Conservation (phyloP, 805 yeast species). For the Candida ficus region DNA sequence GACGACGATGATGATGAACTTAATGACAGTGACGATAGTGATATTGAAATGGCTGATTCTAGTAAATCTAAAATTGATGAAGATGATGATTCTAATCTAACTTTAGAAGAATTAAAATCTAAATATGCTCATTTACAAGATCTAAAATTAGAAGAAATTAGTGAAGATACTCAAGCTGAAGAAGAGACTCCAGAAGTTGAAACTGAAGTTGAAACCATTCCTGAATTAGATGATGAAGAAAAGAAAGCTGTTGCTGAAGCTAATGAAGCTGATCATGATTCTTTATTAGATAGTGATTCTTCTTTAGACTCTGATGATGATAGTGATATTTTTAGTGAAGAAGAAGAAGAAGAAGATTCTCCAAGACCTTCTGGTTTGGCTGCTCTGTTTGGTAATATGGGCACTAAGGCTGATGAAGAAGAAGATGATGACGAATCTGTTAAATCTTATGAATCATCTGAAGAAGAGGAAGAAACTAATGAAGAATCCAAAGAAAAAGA, state of each 20-base stretch:
- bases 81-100: conserved; percentile 23
- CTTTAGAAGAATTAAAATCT: conserved; percentile 25
- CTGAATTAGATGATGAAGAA: conserved; percentile 18
- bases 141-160: conserved; percentile 24
- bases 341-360: conserved; percentile 15
- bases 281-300: conserved; percentile 24
- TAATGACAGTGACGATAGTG: conserved; percentile 27
- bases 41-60: conserved; percentile 16
- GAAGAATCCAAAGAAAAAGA: conserved; percentile 15
- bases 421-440: conserved; percentile 34
- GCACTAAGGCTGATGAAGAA: conserved; percentile 27
- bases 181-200: conserved; percentile 16
- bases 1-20: conserved; percentile 22
- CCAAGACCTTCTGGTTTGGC: conserved; percentile 27
- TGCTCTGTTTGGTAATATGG: conserved; percentile 31
- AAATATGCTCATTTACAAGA: conserved; percentile 23
- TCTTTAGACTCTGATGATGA: conserved; percentile 28
- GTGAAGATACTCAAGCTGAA: conserved; percentile 22
- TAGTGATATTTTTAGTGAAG: conserved; percentile 22
- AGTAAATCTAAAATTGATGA: conserved; percentile 2
- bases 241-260: conserved; percentile 25
- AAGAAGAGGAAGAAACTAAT: conserved; percentile 17
- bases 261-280: conserved; percentile 17
- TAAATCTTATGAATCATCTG: conserved; percentile 24
- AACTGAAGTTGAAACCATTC: conserved; percentile 20